phyloP scores from a whole-genome alignment of 202 grass and related monocot genomes.

The Elaeis oleifera region DNA sequence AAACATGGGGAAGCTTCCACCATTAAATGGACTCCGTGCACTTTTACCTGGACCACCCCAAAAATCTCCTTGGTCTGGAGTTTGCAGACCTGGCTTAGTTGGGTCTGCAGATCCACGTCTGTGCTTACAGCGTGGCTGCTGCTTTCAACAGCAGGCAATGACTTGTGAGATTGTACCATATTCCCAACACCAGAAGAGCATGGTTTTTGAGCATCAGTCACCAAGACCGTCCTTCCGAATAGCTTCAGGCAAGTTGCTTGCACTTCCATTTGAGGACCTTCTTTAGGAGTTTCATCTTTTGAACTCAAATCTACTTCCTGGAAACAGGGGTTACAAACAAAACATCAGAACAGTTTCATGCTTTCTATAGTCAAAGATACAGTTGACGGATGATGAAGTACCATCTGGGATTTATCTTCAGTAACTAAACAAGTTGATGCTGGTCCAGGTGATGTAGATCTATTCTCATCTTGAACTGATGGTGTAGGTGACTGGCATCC shows the following conservation, averaged over 20 bases:
- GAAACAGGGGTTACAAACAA: no score
- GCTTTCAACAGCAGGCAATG: slow-evolving; percentile 10
- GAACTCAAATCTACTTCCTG: slow-evolving; percentile 36
- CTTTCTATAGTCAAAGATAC: no score
- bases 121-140: not conserved
- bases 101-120: not conserved
- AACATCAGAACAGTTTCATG: no score
- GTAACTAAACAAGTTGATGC: slow-evolving; percentile 3
- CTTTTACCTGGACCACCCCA: not conserved
- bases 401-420: slow-evolving; percentile 27
- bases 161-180: not conserved
- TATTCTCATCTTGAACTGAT: slow-evolving; percentile 22
- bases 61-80: not conserved
- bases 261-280: slow-evolving; percentile 24
- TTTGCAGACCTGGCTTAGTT: not conserved
- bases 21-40: not conserved
- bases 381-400: slow-evolving; percentile 14
- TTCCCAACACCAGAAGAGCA: slow-evolving; percentile 7
- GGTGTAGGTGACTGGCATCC: slow-evolving; percentile 26
- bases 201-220: slow-evolving; percentile 37
- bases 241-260: slow-evolving; percentile 69
- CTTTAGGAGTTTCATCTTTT: slow-evolving; percentile 34
- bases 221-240: slow-evolving; percentile 70
- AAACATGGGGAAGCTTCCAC: slow-evolving; percentile 19
- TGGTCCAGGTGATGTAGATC: not conserved